A percentile compares a stretch with the other conserved stretches of the same genome.
These are phyloP conservation scores for Pseudopithomyces maydicus DNA, from an alignment of 2,329 filamentous ascomycete genomes.

Conservation along the genomic window DNA sequence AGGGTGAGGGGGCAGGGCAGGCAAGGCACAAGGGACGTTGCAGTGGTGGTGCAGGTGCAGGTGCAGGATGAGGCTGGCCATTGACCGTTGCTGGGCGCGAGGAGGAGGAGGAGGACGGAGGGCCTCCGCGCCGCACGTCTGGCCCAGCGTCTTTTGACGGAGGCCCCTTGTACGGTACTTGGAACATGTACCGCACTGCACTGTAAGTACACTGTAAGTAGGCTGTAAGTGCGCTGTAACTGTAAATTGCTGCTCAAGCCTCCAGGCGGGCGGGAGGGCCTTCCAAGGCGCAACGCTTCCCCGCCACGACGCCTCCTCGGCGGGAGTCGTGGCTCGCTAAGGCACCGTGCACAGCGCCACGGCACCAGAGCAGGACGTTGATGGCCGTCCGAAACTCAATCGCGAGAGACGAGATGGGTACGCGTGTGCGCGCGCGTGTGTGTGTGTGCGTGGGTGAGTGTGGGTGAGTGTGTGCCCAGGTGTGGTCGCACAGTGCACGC, in stretches of 20 bases:
- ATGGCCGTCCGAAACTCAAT: not conserved
- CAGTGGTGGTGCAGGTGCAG: not conserved
- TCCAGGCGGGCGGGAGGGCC: not conserved
- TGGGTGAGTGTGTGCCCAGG: not conserved
- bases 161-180: too few relatives aligned
- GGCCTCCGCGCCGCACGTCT: too few relatives aligned
- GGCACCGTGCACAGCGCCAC: slow-evolving; percentile 5
- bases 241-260: too few relatives aligned
- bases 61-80: not conserved
- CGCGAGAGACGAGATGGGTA: not conserved
- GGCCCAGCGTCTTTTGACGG: too few relatives aligned
- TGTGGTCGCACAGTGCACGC: not conserved
- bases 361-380: not conserved
- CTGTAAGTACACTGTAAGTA: too few relatives aligned
- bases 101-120: not conserved
- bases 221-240: too few relatives aligned
- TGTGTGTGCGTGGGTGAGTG: not conserved
- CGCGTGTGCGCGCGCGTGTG: not conserved
- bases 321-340: not conserved
- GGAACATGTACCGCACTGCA: too few relatives aligned
- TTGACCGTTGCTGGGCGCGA: slow-evolving; percentile 1
- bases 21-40: slow-evolving; percentile 5
- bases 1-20: not conserved
- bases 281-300: not conserved
- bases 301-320: not conserved